phyloP scores from a whole-genome alignment of 495 filamentous ascomycete species.

The Penicillium riverlandense region DNA sequence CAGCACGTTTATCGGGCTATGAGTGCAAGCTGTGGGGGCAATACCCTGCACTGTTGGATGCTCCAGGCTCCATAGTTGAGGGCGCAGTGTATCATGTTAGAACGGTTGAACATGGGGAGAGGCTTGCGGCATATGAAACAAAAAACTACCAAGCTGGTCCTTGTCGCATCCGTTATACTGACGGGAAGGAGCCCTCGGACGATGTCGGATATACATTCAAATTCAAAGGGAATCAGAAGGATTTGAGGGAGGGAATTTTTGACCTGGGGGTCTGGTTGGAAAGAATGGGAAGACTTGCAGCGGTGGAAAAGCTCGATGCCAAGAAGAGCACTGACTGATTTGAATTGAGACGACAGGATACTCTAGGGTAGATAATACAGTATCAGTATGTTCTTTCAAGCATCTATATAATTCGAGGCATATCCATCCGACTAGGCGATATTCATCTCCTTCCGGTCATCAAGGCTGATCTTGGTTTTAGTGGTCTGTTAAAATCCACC shows the following conservation, averaged over 20 bases:
- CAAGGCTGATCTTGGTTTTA: too few relatives aligned
- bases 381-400: too few relatives aligned
- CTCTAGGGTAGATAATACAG: too few relatives aligned
- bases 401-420: too few relatives aligned
- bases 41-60: constrained; percentile 18
- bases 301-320: background rate
- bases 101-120: constrained; percentile 10
- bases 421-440: too few relatives aligned
- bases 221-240: constrained; percentile 19
- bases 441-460: too few relatives aligned
- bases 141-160: constrained; percentile 9
- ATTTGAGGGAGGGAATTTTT: constrained; percentile 22
- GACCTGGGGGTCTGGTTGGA: constrained; percentile 16
- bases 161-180: constrained; percentile 16
- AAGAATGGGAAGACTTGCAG: background rate
- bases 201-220: constrained; percentile 17
- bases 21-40: constrained; percentile 17
- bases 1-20: constrained; percentile 10
- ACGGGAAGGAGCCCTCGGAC: constrained; percentile 6
- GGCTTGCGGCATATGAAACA: constrained; percentile 24
- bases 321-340: background rate
- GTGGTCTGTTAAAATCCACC: too few relatives aligned
- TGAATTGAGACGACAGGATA: too few relatives aligned
- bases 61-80: constrained; percentile 5
- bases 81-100: constrained; percentile 21